Percentiles rank a stretch among this genome's conserved stretches.
phyloP scores from a whole-genome alignment of 2,329 filamentous ascomycete species.

The Didymellaceae sp. region DNA sequence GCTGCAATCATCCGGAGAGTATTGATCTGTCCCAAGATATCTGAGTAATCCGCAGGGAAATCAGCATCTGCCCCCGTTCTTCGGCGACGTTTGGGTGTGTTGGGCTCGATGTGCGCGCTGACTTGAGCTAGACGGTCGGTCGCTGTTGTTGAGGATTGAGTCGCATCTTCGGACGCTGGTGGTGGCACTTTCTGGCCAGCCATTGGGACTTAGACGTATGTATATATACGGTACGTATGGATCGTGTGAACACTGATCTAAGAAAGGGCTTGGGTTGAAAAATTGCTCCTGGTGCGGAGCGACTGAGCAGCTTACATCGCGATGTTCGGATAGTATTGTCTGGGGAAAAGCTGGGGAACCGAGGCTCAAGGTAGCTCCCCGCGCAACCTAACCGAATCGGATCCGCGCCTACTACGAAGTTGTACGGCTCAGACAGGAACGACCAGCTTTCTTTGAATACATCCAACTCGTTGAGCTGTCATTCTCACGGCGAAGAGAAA shows the following conservation, averaged over 20 bases:
- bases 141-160: conserved; percentile 39
- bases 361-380: conserved; percentile 35
- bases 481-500: no score
- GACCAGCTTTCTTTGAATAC: neutral
- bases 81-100: conserved; percentile 47
- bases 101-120: conserved; percentile 51
- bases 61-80: conserved; percentile 47
- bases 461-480: neutral
- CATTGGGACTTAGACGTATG: conserved; percentile 13
- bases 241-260: no score
- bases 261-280: no score
- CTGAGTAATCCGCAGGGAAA: conserved; percentile 66
- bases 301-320: conserved; percentile 26
- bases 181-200: conserved; percentile 29
- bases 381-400: conserved; percentile 24
- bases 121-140: conserved; percentile 57
- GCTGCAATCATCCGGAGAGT: conserved; percentile 60
- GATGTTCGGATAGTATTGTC: conserved; percentile 13
- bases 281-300: conserved; percentile 24
- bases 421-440: neutral
- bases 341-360: conserved; percentile 32
- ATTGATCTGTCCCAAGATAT: conserved; percentile 64
- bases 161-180: conserved; percentile 22
- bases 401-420: neutral
- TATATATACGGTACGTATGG: neutral